Evolutionary conservation across 345 rosid genomes (phyloP).

Genomic region (Gynandropsis gynandra): DNA sequence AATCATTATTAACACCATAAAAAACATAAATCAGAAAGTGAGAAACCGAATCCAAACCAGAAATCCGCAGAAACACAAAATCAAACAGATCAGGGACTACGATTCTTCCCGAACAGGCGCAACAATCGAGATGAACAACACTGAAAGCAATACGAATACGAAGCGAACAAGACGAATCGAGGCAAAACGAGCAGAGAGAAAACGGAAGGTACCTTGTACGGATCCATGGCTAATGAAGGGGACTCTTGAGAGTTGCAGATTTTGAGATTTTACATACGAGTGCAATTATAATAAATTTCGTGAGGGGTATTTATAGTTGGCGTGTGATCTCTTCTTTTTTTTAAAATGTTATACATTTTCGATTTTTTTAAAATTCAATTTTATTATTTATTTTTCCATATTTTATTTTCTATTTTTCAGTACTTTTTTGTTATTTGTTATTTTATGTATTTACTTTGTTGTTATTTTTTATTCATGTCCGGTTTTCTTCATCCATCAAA

Average conservation of each 20-base stretch:
- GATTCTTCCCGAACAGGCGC: constrained; percentile 13
- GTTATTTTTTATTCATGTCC: too few species aligned
- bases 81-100: neutral
- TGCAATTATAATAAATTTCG: constrained; percentile 18
- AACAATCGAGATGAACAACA: neutral
- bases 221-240: constrained; percentile 37
- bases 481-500: too few species aligned
- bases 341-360: too few species aligned
- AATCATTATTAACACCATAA: neutral
- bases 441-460: too few species aligned
- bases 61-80: too few species aligned
- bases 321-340: constrained; percentile 11
- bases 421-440: too few species aligned
- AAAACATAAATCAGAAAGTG: neutral
- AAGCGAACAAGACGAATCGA: constrained; percentile 24
- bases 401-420: too few species aligned
- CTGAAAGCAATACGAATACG: constrained; percentile 10
- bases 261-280: constrained; percentile 16
- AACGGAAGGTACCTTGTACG: constrained; percentile 35
- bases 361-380: too few species aligned
- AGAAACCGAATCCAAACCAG: too few species aligned
- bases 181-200: neutral
- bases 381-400: too few species aligned
- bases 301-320: constrained; percentile 26
- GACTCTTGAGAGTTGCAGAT: constrained; percentile 4